phyloP scores from a whole-genome alignment of 345 rosid species.

The Alliaria petiolata region DNA sequence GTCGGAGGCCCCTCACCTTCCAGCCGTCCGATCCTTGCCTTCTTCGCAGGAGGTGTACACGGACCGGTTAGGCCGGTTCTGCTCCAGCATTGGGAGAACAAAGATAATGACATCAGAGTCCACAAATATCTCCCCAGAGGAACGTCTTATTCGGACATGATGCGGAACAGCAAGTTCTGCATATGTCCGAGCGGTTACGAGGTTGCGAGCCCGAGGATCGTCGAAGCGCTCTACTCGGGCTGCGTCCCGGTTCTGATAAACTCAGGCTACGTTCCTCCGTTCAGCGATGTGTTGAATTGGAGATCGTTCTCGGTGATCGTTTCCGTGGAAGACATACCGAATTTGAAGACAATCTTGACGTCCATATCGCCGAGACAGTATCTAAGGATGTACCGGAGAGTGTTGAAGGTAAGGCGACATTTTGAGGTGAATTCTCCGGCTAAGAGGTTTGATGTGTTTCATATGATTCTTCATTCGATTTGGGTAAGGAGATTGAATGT shows the following conservation, averaged over 20 bases:
- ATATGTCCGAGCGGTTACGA: constrained; percentile 93
- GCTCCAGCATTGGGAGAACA: constrained; percentile 81
- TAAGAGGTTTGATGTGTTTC: constrained; percentile 76
- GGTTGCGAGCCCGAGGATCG: constrained; percentile 86
- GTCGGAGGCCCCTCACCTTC: constrained; percentile 86
- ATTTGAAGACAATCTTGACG: constrained; percentile 56
- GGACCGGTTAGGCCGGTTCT: constrained; percentile 84
- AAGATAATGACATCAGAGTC: constrained; percentile 61
- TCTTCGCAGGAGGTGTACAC: constrained; percentile 94
- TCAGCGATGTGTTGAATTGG: constrained; percentile 86
- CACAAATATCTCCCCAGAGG: constrained; percentile 75
- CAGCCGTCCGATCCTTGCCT: constrained; percentile 64
- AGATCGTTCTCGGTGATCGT: constrained; percentile 65
- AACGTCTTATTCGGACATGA: constrained; percentile 60
- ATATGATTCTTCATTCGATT: constrained; percentile 89
- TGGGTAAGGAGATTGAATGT: constrained; percentile 86
- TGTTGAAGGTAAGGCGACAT: constrained; percentile 57
- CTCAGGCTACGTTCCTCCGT: constrained; percentile 79
- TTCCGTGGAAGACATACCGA: constrained; percentile 62
- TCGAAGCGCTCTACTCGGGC: constrained; percentile 79
- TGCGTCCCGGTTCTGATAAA: constrained; percentile 88
- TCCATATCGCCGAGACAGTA: constrained; percentile 72
- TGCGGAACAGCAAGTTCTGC: constrained; percentile 79
- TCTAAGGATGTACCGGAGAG: constrained; percentile 79
- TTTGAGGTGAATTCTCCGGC: constrained; percentile 81